Evolutionary conservation across 2,329 filamentous ascomycete species (phyloP).

Genomic region (Dryadomyces quercivorus): DNA sequence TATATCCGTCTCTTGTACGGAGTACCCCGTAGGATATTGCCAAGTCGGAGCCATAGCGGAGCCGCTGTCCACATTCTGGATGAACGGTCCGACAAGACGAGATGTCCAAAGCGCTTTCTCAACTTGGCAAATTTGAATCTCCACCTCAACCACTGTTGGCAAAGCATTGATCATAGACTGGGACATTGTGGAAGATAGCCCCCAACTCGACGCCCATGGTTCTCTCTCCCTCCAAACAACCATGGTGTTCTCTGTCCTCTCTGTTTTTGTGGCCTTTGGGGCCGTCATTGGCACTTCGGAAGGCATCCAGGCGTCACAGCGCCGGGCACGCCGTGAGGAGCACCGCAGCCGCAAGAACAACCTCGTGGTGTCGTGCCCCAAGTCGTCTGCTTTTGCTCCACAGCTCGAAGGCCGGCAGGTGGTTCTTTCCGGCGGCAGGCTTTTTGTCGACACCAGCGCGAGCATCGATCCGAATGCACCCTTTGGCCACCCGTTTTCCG

Average conservation of each 20-base stretch:
- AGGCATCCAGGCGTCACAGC: slow-evolving; percentile 32
- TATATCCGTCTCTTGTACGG: not conserved
- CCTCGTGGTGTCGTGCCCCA: slow-evolving; percentile 31
- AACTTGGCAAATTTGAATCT: no score
- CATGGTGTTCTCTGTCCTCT: slow-evolving; percentile 9
- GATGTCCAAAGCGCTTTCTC: no score
- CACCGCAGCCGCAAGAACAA: slow-evolving; percentile 35
- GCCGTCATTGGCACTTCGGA: slow-evolving; percentile 33
- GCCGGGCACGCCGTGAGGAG: slow-evolving; percentile 31
- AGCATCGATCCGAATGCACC: slow-evolving; percentile 16
- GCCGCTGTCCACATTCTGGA: no score
- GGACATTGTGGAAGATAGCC: no score
- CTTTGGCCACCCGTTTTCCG: slow-evolving; percentile 38
- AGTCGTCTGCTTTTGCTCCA: slow-evolving; percentile 29
- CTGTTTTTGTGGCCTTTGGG: slow-evolving; percentile 26
- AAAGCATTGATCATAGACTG: no score
- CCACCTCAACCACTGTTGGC: no score
- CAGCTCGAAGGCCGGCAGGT: slow-evolving; percentile 31
- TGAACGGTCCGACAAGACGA: no score
- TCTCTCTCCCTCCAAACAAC: not conserved
- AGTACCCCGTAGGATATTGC: no score
- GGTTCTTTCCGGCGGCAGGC: slow-evolving; percentile 28
- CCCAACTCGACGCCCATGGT: not conserved
- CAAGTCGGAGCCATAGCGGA: no score
- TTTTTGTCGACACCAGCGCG: slow-evolving; percentile 35